Conservation (phyloP, 2,329 filamentous ascomycete genomes). For the Pseudocercospora musae region DNA sequence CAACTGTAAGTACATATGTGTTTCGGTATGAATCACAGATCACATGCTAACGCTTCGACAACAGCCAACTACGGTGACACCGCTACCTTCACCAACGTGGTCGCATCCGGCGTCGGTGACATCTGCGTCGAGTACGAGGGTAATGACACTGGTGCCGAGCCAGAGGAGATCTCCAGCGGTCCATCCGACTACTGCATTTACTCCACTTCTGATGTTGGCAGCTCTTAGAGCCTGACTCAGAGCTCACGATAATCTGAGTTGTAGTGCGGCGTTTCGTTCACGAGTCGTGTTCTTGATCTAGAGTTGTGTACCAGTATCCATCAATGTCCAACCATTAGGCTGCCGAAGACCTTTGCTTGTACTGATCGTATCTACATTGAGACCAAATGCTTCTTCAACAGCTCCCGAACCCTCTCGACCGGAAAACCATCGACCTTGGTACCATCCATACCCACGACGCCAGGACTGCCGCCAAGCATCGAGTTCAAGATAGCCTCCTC, state of each 20-base stretch:
- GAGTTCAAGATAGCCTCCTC: constrained; percentile 67
- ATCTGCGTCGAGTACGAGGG: constrained; percentile 39
- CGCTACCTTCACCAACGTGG: constrained; percentile 37
- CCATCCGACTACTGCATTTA: constrained; percentile 36
- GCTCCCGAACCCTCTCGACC: constrained; percentile 45
- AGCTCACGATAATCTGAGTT: not conserved
- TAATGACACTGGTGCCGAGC: constrained; percentile 36
- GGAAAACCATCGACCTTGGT: constrained; percentile 51
- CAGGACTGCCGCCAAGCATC: constrained; percentile 56
- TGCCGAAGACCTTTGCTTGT: not conserved
- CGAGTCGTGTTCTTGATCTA: not conserved
- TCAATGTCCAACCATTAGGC: not conserved
- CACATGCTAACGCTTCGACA: not conserved
- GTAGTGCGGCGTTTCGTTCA: not conserved
- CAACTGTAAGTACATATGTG: constrained; percentile 37
- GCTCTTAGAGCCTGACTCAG: constrained; percentile 9
- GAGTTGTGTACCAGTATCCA: not conserved
- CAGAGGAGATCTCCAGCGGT: constrained; percentile 31
- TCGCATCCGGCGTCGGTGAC: constrained; percentile 34
- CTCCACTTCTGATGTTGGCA: constrained; percentile 26
- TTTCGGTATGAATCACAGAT: not conserved
- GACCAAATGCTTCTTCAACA: constrained; percentile 44
- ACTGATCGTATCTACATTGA: constrained; percentile 4
- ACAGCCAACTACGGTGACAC: constrained; percentile 12
- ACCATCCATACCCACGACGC: constrained; percentile 54